Conservation (phyloP, 495 filamentous ascomycete genomes). For the Parmelia sp. region DNA sequence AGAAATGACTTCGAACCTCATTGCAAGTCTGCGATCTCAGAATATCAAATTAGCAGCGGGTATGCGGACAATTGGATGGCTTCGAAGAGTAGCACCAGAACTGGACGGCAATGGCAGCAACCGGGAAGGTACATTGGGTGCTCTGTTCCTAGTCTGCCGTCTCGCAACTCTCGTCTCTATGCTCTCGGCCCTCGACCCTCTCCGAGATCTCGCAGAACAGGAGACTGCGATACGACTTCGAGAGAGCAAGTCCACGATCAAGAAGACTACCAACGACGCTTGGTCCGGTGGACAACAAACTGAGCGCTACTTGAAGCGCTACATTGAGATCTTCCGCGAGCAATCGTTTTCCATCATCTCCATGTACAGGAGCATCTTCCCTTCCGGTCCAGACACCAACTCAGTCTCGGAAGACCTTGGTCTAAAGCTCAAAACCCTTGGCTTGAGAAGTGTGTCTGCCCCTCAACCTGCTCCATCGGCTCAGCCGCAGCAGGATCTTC, state of each 20-base stretch:
- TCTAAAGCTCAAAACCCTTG: conserved; percentile 30
- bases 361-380: conserved; percentile 86
- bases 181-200: conserved; percentile 76
- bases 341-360: conserved; percentile 93
- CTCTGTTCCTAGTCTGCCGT: conserved; percentile 81
- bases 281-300: conserved; percentile 85
- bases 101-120: conserved; percentile 45
- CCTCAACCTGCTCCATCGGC: conserved; percentile 16
- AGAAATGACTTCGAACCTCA: conserved; percentile 78
- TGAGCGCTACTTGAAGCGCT: conserved; percentile 87
- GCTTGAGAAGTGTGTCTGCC: conserved; percentile 23
- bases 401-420: conserved; percentile 34
- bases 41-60: conserved; percentile 83
- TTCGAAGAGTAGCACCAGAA: conserved; percentile 80
- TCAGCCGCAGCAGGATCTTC: conserved; percentile 42
- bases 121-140: conserved; percentile 62
- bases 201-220: conserved; percentile 84
- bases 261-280: conserved; percentile 28
- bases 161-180: conserved; percentile 72
- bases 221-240: conserved; percentile 51
- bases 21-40: conserved; percentile 66
- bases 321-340: conserved; percentile 96
- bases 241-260: conserved; percentile 18
- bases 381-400: conserved; percentile 32
- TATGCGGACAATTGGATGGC: conserved; percentile 86